Evolutionary conservation across 129 eudicot species (phyloP).

Genomic region (Saposhnikovia divaricata): DNA sequence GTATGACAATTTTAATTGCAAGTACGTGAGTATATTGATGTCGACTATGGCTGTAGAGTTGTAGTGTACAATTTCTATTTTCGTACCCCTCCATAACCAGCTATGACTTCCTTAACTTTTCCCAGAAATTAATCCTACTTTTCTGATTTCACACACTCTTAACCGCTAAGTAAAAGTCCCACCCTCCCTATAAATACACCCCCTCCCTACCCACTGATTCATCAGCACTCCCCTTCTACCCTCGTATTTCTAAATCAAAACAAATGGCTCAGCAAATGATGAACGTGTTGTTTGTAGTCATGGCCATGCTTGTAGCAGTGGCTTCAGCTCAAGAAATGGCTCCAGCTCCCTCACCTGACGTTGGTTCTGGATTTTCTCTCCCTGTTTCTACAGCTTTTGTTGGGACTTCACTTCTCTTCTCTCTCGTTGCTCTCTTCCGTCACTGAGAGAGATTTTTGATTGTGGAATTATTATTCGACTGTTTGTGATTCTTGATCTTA

Average conservation of each 20-base stretch:
- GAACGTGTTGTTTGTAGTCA: slow-evolving; percentile 7
- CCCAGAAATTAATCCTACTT: no score
- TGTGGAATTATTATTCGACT: neutral
- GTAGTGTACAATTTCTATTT: no score
- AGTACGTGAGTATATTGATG: no score
- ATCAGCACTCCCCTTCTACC: neutral
- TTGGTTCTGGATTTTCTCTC: slow-evolving; percentile 48
- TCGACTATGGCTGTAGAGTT: no score
- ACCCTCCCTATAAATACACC: neutral
- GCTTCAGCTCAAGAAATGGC: slow-evolving; percentile 38
- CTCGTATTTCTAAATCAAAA: no score
- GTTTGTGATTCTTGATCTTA: neutral
- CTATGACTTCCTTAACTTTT: neutral
- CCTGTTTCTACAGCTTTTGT: slow-evolving; percentile 33
- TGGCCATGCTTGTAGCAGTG: slow-evolving; percentile 17
- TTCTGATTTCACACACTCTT: neutral
- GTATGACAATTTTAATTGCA: no score
- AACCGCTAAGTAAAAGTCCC: neutral
- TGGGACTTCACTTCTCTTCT: slow-evolving; percentile 39
- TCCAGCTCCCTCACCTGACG: slow-evolving; percentile 50
- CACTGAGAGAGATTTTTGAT: slow-evolving; percentile 17
- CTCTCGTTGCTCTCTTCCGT: slow-evolving; percentile 39
- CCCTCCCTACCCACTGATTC: neutral
- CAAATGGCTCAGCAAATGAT: neutral
- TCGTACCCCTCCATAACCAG: neutral